A percentile compares a stretch with the other conserved stretches of the same genome.
Evolutionary conservation across 148 eudicot species (phyloP).

Genomic region (Chenopodium berlandieri): DNA sequence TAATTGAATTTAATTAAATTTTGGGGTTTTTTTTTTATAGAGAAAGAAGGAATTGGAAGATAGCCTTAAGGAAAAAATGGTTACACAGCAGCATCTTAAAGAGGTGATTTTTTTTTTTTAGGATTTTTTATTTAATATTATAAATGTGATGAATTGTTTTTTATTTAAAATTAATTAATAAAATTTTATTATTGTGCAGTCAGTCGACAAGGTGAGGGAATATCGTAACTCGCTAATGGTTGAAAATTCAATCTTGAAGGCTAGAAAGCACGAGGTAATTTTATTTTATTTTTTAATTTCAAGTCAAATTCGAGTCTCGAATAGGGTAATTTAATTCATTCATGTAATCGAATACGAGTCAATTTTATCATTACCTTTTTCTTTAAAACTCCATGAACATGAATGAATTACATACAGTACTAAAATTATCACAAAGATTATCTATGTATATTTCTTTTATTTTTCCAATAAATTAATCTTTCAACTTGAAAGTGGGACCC

Average conservation of each 20-base stretch:
- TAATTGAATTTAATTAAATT: not conserved
- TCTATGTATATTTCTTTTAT: not conserved
- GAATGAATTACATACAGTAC: not conserved
- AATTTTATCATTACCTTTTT: not conserved
- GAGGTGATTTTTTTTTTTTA: constrained; percentile 11
- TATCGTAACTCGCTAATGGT: not conserved
- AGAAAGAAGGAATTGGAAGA: constrained; percentile 11
- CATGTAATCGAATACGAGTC: not conserved
- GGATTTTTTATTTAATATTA: not conserved
- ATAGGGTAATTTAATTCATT: not conserved
- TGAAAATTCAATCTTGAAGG: constrained; percentile 2
- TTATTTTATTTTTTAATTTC: no score
- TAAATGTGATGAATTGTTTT: not conserved
- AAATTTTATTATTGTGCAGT: not conserved
- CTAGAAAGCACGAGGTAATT: constrained; percentile 17
- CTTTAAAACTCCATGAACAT: not conserved
- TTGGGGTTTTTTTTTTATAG: not conserved
- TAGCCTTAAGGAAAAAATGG: not conserved
- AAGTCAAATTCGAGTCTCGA: not conserved
- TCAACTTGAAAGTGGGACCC: not conserved
- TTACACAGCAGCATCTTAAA: not conserved
- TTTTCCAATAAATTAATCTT: not conserved
- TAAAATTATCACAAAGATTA: not conserved
- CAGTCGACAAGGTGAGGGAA: not conserved
- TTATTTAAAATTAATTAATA: not conserved